Percentiles rank a stretch among this genome's conserved stretches.
phyloP scores from a whole-genome alignment of 1,284 basidiomycete species.

The Cryptococcus sp. region DNA sequence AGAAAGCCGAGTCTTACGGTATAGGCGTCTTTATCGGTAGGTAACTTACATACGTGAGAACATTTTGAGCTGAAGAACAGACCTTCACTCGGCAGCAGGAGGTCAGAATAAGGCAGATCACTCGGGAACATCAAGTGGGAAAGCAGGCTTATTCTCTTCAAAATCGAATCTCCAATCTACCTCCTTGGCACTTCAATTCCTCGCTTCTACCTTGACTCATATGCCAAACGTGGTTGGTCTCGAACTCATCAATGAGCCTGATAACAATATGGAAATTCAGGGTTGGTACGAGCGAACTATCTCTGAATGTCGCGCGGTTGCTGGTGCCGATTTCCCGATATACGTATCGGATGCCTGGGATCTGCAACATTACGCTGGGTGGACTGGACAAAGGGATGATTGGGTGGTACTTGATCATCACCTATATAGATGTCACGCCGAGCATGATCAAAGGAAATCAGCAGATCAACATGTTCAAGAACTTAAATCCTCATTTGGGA shows the following conservation, averaged over 20 bases:
- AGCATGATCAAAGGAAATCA: slow-evolving; percentile 57
- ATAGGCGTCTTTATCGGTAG: slow-evolving; percentile 76
- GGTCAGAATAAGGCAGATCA: slow-evolving; percentile 51
- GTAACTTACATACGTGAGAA: neutral
- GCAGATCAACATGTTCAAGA: slow-evolving; percentile 58
- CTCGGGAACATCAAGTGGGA: slow-evolving; percentile 43
- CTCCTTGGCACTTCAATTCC: slow-evolving; percentile 51
- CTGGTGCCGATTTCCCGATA: slow-evolving; percentile 58
- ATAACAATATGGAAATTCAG: slow-evolving; percentile 55
- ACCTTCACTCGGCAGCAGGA: slow-evolving; percentile 51
- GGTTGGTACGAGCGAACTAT: slow-evolving; percentile 66
- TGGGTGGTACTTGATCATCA: slow-evolving; percentile 75
- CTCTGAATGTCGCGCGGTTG: slow-evolving; percentile 54
- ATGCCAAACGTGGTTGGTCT: slow-evolving; percentile 70
- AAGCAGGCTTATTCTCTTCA: slow-evolving; percentile 43
- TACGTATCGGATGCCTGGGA: slow-evolving; percentile 78
- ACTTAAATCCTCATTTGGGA: slow-evolving; percentile 22
- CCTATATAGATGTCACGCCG: slow-evolving; percentile 65
- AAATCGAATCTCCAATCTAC: slow-evolving; percentile 58
- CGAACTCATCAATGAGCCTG: slow-evolving; percentile 80
- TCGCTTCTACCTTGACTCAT: slow-evolving; percentile 49
- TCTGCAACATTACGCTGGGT: slow-evolving; percentile 62
- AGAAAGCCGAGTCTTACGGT: slow-evolving; percentile 58
- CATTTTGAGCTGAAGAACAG: slow-evolving; percentile 15
- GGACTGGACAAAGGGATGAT: slow-evolving; percentile 49